Evolutionary conservation across 352 stramenopile genomes (phyloP), one percentile per base, ranked within the genome.

Genomic region (Pythium coloratum): DNA sequence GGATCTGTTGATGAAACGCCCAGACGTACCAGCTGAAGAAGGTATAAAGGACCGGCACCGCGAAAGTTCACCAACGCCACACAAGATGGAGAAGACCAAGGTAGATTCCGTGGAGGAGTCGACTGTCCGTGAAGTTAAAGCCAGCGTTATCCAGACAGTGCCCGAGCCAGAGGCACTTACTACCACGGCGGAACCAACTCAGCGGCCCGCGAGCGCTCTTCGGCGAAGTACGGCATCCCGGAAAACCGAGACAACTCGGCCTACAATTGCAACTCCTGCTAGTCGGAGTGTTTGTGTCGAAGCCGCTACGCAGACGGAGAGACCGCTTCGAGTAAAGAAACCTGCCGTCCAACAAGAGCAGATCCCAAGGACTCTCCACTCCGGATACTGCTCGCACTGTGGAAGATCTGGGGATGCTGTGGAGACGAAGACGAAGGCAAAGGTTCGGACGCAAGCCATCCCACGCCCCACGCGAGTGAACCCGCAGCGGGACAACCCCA

Each of bases 401-500:
- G 61, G 61, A 1, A 36, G 61, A 50, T 50, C 44, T 6, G 44
- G 44, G n/a, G 44, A 50, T 28, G 47, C 18, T 33, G 53, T 4
- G 7, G 49, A 58, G 14, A 42, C 60, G 55, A 63, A 54, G 51
- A 46, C 51, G 18, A 16, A 66, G 73, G 33, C 34, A 7, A 24
- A 33, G 9, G 53, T 42, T 50, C n/a, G 14, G 13, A 50, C 24
- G 42, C 16, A 26, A 28, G 42, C 42, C 8, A 4, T 26, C n/a
- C 16, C 42, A 7, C 46, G 63, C 26, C 8, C 24, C 3, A 59
- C 14, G n/a, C 61, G 60, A 59, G 3, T 36, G 20, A 32, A 36
- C 30, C 33, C 55, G 4, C 36, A 32, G 26, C 44, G 77, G 16
- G 66, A 51, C 12, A 90, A 88, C 54, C 79, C 80, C 8, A 82